Percentiles rank a stretch among this genome's conserved stretches.
Evolutionary conservation across 2,329 filamentous ascomycete species (phyloP).

Genomic region (Drechslerella stenobrocha): DNA sequence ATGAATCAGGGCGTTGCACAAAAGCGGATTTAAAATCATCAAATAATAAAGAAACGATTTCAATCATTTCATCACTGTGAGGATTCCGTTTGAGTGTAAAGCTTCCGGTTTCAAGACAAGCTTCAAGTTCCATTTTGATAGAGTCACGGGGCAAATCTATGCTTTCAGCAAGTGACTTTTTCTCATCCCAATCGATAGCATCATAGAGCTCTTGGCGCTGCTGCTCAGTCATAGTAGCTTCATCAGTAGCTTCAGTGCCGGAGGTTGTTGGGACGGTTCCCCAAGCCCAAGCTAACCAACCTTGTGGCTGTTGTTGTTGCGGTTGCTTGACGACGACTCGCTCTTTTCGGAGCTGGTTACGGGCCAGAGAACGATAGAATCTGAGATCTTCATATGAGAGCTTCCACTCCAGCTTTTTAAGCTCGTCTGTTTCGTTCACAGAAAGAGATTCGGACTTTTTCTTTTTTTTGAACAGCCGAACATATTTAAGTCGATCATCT

Average conservation of each 20-base stretch:
- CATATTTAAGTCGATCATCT: conserved; percentile 85
- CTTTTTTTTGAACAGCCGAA: conserved; percentile 91
- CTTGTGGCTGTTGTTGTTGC: conserved; percentile 69
- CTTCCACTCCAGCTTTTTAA: conserved; percentile 80
- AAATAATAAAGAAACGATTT: conserved; percentile 88
- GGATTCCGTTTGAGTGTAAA: conserved; percentile 89
- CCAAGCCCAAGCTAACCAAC: conserved; percentile 92
- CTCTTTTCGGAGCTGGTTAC: conserved; percentile 93
- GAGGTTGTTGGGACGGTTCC: conserved; percentile 67
- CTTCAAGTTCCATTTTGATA: conserved; percentile 87
- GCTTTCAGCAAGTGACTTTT: conserved; percentile 80
- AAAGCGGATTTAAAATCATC: conserved; percentile 92
- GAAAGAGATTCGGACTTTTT: conserved; percentile 70
- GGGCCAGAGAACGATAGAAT: conserved; percentile 92
- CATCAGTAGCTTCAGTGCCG: conserved; percentile 66
- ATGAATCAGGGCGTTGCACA: conserved; percentile 84
- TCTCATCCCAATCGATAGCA: conserved; percentile 98
- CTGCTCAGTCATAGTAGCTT: conserved; percentile 89
- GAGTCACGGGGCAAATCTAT: conserved; percentile 89
- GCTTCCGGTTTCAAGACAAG: conserved; percentile 90
- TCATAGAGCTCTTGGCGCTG: conserved; percentile 95
- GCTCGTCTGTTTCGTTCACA: conserved; percentile 69
- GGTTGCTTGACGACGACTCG: conserved; percentile 83
- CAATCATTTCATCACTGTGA: conserved; percentile 69
- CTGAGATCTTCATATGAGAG: conserved; percentile 90